These are phyloP conservation scores for Populus hybrid DNA, from an alignment of 441 rosid genomes.

Conservation along the genomic window DNA sequence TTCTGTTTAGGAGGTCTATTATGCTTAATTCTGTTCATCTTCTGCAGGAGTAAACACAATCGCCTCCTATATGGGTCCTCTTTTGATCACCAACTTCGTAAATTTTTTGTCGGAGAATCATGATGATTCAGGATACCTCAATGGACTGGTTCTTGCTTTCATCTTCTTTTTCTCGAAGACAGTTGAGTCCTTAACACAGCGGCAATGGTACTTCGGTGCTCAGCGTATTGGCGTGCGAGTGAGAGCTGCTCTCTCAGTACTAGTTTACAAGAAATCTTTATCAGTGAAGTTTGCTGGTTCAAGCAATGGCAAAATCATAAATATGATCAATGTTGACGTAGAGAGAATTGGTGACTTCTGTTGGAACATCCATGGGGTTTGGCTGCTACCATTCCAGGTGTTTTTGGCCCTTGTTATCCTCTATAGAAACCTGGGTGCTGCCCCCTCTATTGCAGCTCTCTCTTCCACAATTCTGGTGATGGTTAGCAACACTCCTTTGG, in stretches of 20 bases:
- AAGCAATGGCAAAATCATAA: slow-evolving; percentile 49
- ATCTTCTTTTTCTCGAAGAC: slow-evolving; percentile 62
- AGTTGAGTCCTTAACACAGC: slow-evolving; percentile 55
- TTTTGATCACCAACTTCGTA: slow-evolving; percentile 60
- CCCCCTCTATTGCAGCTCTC: slow-evolving; percentile 56
- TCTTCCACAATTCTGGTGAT: slow-evolving; percentile 50
- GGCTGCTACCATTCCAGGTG: slow-evolving; percentile 73
- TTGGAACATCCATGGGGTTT: slow-evolving; percentile 58
- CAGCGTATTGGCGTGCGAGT: slow-evolving; percentile 55
- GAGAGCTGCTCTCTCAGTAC: slow-evolving; percentile 51
- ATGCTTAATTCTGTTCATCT: not conserved
- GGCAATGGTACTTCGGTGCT: slow-evolving; percentile 78
- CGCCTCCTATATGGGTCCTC: slow-evolving; percentile 65
- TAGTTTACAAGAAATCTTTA: slow-evolving; percentile 56
- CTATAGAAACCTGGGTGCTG: slow-evolving; percentile 55
- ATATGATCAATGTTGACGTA: slow-evolving; percentile 62
- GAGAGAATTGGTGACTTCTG: slow-evolving; percentile 72
- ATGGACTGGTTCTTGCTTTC: slow-evolving; percentile 51
- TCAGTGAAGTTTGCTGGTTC: slow-evolving; percentile 38
- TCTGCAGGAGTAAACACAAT: slow-evolving; percentile 53
- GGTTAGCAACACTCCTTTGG: slow-evolving; percentile 65
- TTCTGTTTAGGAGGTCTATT: not conserved
- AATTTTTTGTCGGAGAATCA: slow-evolving; percentile 44
- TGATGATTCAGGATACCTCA: slow-evolving; percentile 28
- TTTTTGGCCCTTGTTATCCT: slow-evolving; percentile 53